These are phyloP conservation scores for Aspergillus sclerotioniger DNA, from an alignment of 495 filamentous ascomycete species.

Conservation along the genomic window DNA sequence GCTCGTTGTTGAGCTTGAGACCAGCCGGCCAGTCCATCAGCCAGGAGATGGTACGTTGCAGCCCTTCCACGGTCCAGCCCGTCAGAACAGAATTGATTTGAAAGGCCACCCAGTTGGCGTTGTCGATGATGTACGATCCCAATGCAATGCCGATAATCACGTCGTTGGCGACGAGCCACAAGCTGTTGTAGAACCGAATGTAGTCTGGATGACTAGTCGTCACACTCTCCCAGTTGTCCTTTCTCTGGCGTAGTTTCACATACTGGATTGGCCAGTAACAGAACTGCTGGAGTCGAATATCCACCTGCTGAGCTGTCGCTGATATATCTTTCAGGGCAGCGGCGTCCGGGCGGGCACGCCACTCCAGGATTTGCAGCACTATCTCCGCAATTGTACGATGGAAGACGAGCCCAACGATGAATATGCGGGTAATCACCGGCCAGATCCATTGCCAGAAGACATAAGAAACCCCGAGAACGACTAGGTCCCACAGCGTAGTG, in stretches of 20 bases:
- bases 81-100: constrained; percentile 76
- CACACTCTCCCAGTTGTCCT: constrained; percentile 92
- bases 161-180: constrained; percentile 99
- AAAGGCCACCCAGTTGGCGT: constrained; percentile 78
- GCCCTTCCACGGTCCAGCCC: constrained; percentile 82
- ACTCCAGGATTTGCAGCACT: constrained; percentile 78
- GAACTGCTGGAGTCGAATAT: constrained; percentile 96
- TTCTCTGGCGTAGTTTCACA: constrained; percentile 79
- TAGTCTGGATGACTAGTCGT: constrained; percentile 96
- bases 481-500: constrained; percentile 73
- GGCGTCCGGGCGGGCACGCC: constrained; percentile 75
- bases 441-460: constrained; percentile 73
- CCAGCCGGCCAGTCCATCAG: constrained; percentile 98
- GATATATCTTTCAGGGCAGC: constrained; percentile 93
- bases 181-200: constrained; percentile 97
- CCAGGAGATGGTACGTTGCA: constrained; percentile 90
- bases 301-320: constrained; percentile 96
- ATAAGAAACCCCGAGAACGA: constrained; percentile 66
- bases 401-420: constrained; percentile 74
- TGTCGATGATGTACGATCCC: constrained; percentile 96
- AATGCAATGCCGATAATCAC: constrained; percentile 97
- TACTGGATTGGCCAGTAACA: constrained; percentile 99
- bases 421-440: constrained; percentile 69
- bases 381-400: constrained; percentile 80
- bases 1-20: constrained; percentile 92